Base-by-base conservation (phyloP, 257 asterid species). In the Solanum sitiens region DNA sequence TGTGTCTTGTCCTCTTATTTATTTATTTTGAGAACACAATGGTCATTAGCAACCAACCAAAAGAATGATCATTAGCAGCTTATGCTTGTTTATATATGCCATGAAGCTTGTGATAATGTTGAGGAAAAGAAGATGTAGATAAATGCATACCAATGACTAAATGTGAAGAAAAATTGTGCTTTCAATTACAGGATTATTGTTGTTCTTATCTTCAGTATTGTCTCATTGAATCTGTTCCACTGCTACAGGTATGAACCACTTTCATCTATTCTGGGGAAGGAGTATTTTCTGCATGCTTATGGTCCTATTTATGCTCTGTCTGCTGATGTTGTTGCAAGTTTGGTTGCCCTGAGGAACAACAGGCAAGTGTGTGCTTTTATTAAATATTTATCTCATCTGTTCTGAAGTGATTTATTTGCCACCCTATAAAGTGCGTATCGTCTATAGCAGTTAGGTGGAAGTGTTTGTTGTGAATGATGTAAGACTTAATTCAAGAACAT, bases 251-350 rank as follows among this genome's bases (percentile, higher is more conserved):
- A 94, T 87, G 99, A 97, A 87, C 99, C 99, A 50, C 92, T 94
- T 86, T 90, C 95, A 7, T 68, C 89, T 93, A 90, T 97, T 92
- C 94, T 97, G 72, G 99, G 99, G 87, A 94, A 92, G 93, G 99
- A 97, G 91, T 97, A 97, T 87, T 97, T 97, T 91, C 94, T 97
- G 80, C 99, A 97, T 68, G 99, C 98, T 53, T 97, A 97, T 80
- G 99, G 99, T 70, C 99, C 99, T 75, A 93, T 97, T 70, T 96
- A 97, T 93, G 99, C 99, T 88, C 96, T 97, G 83, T 96, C 99
- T 71, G 97, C 96, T 4, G 99, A 96, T 86, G 99, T 97, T 35
- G 99, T 96, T 25, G 95, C 96, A 72, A 97, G 98, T 94, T 90
- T 97, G 94, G 98, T 92, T 90, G 99, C 98, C 84, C 91, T 97